These are phyloP conservation scores for Aspergillaceae sp. DNA, from an alignment of 2,329 filamentous ascomycete species.

Conservation along the genomic window DNA sequence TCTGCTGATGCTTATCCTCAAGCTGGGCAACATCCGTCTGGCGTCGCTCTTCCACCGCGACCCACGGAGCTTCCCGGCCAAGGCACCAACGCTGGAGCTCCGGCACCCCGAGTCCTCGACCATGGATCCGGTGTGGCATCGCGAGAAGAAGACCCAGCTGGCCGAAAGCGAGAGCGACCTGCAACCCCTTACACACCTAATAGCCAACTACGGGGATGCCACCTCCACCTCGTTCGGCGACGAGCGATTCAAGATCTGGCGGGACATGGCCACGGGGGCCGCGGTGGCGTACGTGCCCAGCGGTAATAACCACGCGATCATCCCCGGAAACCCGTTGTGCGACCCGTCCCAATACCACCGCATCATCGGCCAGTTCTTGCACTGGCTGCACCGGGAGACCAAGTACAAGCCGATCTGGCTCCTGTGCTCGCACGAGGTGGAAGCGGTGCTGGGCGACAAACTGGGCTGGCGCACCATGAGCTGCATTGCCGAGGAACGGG, in stretches of 20 bases:
- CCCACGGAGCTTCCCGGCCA: constrained; percentile 72
- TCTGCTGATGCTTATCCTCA: constrained; percentile 74
- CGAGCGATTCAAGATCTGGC: constrained; percentile 79
- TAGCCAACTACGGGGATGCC: constrained; percentile 91
- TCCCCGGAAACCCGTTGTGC: constrained; percentile 80
- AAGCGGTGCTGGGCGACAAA: constrained; percentile 69
- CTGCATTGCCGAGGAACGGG: constrained; percentile 79
- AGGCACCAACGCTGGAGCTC: constrained; percentile 54
- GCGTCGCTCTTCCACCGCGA: constrained; percentile 82
- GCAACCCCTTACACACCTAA: constrained; percentile 73
- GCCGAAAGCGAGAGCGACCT: constrained; percentile 45
- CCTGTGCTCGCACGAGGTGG: constrained; percentile 67
- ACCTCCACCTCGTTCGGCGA: constrained; percentile 93
- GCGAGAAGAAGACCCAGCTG: constrained; percentile 29
- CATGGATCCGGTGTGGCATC: constrained; percentile 56
- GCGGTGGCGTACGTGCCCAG: constrained; percentile 75
- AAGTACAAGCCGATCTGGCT: constrained; percentile 79
- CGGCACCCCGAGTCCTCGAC: constrained; percentile 84
- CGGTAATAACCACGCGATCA: constrained; percentile 64
- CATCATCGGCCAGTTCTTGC: constrained; percentile 65
- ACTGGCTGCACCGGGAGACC: constrained; percentile 62
- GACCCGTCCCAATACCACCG: constrained; percentile 66
- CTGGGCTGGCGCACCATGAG: constrained; percentile 84
- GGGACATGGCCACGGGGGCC: constrained; percentile 68
- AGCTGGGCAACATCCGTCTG: constrained; percentile 80